Evolutionary conservation across 1,139 yeast species (phyloP).

Genomic region (Blastobotrys elegans): DNA sequence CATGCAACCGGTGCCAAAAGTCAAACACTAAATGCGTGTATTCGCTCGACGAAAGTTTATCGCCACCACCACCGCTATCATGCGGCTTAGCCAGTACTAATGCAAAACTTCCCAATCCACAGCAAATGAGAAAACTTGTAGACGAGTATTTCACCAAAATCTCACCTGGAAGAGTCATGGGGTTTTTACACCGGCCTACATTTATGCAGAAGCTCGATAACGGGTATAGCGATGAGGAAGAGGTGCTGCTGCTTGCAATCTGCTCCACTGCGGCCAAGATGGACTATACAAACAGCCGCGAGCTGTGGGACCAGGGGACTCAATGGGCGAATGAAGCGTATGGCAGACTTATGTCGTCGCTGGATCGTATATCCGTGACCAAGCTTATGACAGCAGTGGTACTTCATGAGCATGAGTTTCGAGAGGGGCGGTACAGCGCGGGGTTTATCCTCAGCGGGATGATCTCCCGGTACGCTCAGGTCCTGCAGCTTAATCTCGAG

Average conservation of each 20-base stretch:
- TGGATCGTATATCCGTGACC: constrained; percentile 8
- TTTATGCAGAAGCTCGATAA: constrained; percentile 6
- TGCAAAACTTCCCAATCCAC: constrained; percentile 6
- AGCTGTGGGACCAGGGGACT: constrained; percentile 11
- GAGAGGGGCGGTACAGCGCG: constrained; percentile 9
- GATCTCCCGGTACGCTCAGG: constrained; percentile 11
- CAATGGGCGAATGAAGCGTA: constrained; percentile 11
- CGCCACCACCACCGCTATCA: background rate
- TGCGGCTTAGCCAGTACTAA: background rate
- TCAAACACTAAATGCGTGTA: constrained; percentile 2
- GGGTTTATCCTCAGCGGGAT: constrained; percentile 11
- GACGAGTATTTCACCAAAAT: constrained; percentile 7
- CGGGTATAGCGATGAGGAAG: constrained; percentile 1
- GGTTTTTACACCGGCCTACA: constrained; percentile 13
- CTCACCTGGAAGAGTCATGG: constrained; percentile 7
- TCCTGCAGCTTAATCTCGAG: constrained; percentile 14
- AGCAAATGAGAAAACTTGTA: constrained; percentile 2
- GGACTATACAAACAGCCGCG: constrained; percentile 4
- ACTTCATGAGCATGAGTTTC: constrained; percentile 11
- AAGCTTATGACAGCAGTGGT: constrained; percentile 11
- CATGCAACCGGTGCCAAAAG: constrained; percentile 7
- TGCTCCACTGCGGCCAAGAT: constrained; percentile 11
- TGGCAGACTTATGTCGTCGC: background rate
- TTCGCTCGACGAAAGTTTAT: background rate
- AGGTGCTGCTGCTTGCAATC: constrained; percentile 5